Base-by-base conservation (phyloP, 345 rosid genomes). In the Ailanthus altissimus region DNA sequence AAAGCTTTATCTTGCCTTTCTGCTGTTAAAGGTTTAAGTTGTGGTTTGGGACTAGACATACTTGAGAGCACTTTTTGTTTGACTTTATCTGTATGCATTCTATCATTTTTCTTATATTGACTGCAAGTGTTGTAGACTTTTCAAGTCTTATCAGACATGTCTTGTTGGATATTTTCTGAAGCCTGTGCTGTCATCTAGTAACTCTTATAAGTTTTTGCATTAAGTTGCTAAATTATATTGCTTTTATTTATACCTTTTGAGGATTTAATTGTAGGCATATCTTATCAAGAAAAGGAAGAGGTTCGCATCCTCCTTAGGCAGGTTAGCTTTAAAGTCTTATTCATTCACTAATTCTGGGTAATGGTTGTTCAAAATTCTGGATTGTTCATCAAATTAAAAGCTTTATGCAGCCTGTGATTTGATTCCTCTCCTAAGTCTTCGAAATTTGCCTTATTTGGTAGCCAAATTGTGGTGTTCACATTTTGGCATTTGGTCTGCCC, bases 241-340 rank as follows among this genome's bases (percentile, higher is more conserved):
- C 56, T 74, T 73, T 66, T 63, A 70, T 57, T 56, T 54, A 69
- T 56, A n/a, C 43, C 8, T n/a, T 59, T 40, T 64, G 59, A 45
- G 71, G 8, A 26, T 62, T 75, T 75, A 64, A 78, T 50, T 89
- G 72, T 79, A 95, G 98, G 99, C 63, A 78, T 90, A 78, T 88
- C 97, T 12, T 95, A 92, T 85, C 81, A 85, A 18, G 98, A 93
- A 93, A 95, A 95, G 86, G 98, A 92, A 88, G 98, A 95, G 83
- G 97, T 95, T 20, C 97, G 99, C 60, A 70, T 89, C 59, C 93
- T 91, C 76, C 93, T 95, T 77, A 87, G 94, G 64, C 89, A 93
- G 99, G 99, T 95, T 81, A 66, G 79, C 82, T 79, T 36, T 64
- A 74, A n/a, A n/a, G 62, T 75, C 75, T 85, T 16, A 11, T 51